Conservation (phyloP, 345 rosid genomes). For the Gossypium herbaceum region DNA sequence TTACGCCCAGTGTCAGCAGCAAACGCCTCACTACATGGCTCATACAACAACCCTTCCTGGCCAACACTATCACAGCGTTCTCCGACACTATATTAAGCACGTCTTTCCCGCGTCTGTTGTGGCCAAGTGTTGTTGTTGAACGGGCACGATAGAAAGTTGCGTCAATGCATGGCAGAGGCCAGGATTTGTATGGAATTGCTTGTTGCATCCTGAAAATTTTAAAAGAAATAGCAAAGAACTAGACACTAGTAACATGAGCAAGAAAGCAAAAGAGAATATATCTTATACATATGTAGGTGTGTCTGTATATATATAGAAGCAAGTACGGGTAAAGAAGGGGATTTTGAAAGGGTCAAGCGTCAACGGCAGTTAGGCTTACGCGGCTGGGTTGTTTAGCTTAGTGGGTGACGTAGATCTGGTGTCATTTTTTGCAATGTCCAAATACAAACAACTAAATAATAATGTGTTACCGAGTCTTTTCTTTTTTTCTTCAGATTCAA, state of each 20-base stretch:
- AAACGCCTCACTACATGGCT: conserved; percentile 76
- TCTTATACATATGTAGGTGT: neutral
- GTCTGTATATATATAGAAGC: neutral
- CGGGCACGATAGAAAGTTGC: neutral
- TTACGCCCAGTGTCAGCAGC: conserved; percentile 73
- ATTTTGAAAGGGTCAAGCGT: conserved; percentile 35
- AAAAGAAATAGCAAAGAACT: neutral
- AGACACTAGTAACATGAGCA: neutral
- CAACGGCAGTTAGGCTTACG: conserved; percentile 35
- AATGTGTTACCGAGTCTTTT: neutral
- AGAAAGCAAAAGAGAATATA: neutral
- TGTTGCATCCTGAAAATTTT: conserved; percentile 31
- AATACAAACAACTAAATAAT: neutral
- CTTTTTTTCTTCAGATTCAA: neutral
- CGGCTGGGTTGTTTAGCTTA: conserved; percentile 1
- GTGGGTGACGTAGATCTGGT: conserved; percentile 17
- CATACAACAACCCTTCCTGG: conserved; percentile 83
- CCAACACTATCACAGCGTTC: conserved; percentile 77
- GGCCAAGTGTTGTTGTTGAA: neutral
- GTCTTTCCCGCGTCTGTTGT: conserved; percentile 7
- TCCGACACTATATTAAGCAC: conserved; percentile 45
- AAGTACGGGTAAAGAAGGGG: neutral
- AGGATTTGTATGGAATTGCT: conserved; percentile 40
- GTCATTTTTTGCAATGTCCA: conserved; percentile 1
- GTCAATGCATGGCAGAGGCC: conserved; percentile 19